Evolutionary conservation across 1,284 basidiomycete species (phyloP), one percentile per base, ranked within the genome.

Genomic region (Cutaneotrichosporon sp.): DNA sequence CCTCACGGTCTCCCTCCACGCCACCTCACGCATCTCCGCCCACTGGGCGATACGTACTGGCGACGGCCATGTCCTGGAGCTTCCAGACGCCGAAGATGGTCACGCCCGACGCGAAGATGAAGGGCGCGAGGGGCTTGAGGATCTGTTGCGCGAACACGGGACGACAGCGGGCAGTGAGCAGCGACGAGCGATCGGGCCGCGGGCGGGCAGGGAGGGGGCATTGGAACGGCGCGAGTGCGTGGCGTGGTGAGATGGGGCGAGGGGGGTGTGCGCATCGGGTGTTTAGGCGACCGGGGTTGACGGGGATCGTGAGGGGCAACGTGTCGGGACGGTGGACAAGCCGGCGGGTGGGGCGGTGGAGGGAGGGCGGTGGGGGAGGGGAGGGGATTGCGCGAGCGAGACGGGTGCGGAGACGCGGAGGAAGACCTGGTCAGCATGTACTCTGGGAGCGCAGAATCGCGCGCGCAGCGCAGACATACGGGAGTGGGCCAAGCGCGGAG

Each of bases 401-500:
- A 58, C 24, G 47, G 29, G 16, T 9, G 16, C 16, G 22, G 16
- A 31, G 34, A 52, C 16, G 22, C 18, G 55, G 54, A 53, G 22
- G 14, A 31, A 47, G 11, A 47, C 43, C 43, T 33, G 42, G 60
- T 58, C 51, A 62, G 60, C 60, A 62, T 50, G n/a, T 54, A 29
- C 29, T 29, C 5, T 4, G 29, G 29, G 34, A 36, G 3, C 10
- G 10, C 34, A 36, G 34, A n/a, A 36, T 11, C 34, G 34, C 34
- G 34, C 16, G 13, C 6, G 4, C 10, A 7, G 34, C 4, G 13
- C 34, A 13, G 34, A 13, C 34, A 36, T 64, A 77, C 75, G 54
- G 75, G 74, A 64, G 75, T 77, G 67, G 74, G 73, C 73, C 74
- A 77, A 61, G 72, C 72, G 65, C 74, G 72, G 64, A 77, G 73